Evolutionary conservation across 768 basidiomycete genomes (phyloP), one percentile per base, ranked within the genome.

Genomic region (Dentipellis fragilis): DNA sequence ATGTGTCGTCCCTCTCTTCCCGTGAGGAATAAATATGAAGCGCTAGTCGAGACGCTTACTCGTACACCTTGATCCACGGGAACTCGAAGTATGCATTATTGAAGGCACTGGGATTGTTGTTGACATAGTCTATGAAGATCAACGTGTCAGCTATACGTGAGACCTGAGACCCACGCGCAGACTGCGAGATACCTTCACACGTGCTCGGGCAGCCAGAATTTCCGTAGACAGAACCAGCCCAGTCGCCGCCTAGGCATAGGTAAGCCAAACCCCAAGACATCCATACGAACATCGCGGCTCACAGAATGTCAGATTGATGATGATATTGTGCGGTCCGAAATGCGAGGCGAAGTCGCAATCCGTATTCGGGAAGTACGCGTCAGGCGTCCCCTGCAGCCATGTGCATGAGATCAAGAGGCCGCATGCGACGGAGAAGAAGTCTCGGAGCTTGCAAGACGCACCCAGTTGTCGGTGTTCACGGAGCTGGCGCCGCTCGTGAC

Each of bases 281-380:
- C n/a, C 11, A 37, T 6, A 14, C n/a, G 34, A 6, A 49, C 19
- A 1, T 17, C 48, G 48, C 19, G 29, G 68, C 80, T 62, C 59
- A 85, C 85, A 86, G 63, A 87, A 79, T 1, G 84, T 81, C 55
- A 86, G 73, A 60, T 88, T 81, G 61, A 89, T 82, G 58, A 87
- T 71, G 55, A 87, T 86, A 58, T 80, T 81, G 63, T 86, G 77
- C 1, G 72, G 58, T 10, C 74, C 69, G 60, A 88, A 81, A 55
- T 81, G 69, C 49, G 72, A 68, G 49, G 71, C 58, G 47, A 90
- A 73, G 57, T 84, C 69, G 63, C 87, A 90, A 51, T 71, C 67
- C 2, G 71, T 76, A 61, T 71, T 75, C 10, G 85, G 84, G 69
- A 86, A 89, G 63, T 71, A 74, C 19, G 85, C 87, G 1, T 66